Conservation (phyloP, 805 yeast genomes). For the Cyberlindnera maritima region DNA sequence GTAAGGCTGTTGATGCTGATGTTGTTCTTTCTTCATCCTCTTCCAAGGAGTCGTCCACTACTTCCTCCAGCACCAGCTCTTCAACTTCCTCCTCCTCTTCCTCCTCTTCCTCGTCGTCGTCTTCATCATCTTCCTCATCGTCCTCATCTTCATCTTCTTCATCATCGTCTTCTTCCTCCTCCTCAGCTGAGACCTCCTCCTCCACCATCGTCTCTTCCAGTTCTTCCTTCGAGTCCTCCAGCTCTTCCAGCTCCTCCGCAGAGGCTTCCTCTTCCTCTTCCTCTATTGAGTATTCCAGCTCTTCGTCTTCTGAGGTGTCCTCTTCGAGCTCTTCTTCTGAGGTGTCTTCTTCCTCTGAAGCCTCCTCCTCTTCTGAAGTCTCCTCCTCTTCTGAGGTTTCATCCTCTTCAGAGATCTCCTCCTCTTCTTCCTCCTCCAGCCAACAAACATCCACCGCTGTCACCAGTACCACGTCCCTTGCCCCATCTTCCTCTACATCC, state of each 20-base stretch:
- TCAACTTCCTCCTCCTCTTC: slow-evolving; percentile 10
- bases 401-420: too few species aligned
- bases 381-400: slow-evolving; percentile 16
- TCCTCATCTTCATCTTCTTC: slow-evolving; percentile 16
- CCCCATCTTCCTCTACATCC: slow-evolving; percentile 7
- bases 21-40: not conserved
- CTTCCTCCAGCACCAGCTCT: slow-evolving; percentile 4
- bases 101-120: slow-evolving; percentile 3
- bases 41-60: not conserved
- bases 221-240: not conserved
- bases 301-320: slow-evolving; percentile 17
- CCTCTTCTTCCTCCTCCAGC: slow-evolving; percentile 5
- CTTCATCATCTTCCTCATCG: slow-evolving; percentile 20
- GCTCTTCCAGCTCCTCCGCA: not conserved
- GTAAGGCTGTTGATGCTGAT: slow-evolving; percentile 44
- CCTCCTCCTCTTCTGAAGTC: slow-evolving; percentile 18
- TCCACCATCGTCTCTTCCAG: not conserved
- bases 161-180: too few species aligned
- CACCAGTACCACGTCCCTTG: slow-evolving; percentile 20
- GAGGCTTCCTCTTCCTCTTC: slow-evolving; percentile 14
- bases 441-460: slow-evolving; percentile 24
- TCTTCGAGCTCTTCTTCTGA: slow-evolving; percentile 20
- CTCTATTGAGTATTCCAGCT: slow-evolving; percentile 11
- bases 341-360: not conserved
- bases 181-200: not conserved